Conservation (phyloP, 1,284 basidiomycete genomes). For the Ustilago hordei region DNA sequence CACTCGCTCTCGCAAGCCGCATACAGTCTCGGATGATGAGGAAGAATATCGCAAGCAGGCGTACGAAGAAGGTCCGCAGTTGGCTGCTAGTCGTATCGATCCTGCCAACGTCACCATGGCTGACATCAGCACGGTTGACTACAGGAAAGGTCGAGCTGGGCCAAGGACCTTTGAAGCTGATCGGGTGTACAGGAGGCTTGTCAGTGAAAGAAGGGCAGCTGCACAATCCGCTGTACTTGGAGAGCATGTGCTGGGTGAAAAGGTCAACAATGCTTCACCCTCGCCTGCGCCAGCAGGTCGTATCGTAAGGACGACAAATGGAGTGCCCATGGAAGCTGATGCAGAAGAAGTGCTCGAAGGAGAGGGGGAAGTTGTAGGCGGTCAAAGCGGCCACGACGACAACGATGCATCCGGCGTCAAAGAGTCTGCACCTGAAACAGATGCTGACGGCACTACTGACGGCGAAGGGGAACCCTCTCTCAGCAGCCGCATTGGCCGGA, state of each 20-base stretch:
- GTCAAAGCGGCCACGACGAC: conserved; percentile 28
- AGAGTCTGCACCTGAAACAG: conserved; percentile 32
- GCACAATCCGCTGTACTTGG: conserved; percentile 38
- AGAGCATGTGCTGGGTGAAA: conserved; percentile 38
- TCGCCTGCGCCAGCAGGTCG: conserved; percentile 36
- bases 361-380: conserved; percentile 30
- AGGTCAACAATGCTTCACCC: conserved; percentile 29
- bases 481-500: conserved; percentile 15
- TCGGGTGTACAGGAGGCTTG: conserved; percentile 52
- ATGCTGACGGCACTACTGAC: conserved; percentile 41
- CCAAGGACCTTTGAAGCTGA: conserved; percentile 64
- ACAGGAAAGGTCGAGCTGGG: conserved; percentile 59
- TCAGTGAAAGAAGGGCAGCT: conserved; percentile 46
- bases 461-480: conserved; percentile 23
- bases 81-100: conserved; percentile 42
- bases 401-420: conserved; percentile 23
- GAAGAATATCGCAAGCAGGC: conserved; percentile 51
- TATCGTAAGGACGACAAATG: conserved; percentile 21
- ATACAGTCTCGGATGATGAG: conserved; percentile 59
- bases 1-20: conserved; percentile 27
- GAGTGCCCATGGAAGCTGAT: conserved; percentile 30
- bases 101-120: conserved; percentile 41
- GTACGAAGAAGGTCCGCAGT: conserved; percentile 30
- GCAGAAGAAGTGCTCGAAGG: conserved; percentile 30
- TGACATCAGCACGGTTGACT: conserved; percentile 50